A percentile compares a stretch with the other conserved stretches of the same genome.
These are phyloP conservation scores for Wickerhamiella galacta DNA, from an alignment of 805 yeast genomes.

Conservation along the genomic window DNA sequence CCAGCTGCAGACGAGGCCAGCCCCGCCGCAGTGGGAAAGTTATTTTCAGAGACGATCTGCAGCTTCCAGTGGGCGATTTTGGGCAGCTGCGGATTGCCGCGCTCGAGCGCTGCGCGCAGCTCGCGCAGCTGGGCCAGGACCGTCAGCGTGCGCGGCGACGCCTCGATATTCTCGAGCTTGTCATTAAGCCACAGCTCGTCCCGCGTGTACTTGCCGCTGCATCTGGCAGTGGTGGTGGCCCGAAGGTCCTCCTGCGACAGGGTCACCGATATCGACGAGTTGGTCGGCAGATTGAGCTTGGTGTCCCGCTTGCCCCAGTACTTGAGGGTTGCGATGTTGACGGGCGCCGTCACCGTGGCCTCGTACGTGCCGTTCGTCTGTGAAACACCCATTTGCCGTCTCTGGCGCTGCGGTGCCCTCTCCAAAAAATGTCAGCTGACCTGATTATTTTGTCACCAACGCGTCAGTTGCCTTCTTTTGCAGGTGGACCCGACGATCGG, in stretches of 20 bases:
- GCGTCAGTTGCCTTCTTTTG: no score
- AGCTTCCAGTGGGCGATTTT: slow-evolving; percentile 34
- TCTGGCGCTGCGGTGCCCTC: no score
- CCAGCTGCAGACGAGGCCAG: slow-evolving; percentile 98
- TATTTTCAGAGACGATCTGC: slow-evolving; percentile 80
- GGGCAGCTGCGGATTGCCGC: slow-evolving; percentile 36
- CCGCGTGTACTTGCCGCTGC: slow-evolving; percentile 35
- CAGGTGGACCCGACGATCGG: no score
- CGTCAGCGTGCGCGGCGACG: slow-evolving; percentile 34
- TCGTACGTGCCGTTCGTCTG: no score
- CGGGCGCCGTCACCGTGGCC: slow-evolving; percentile 91
- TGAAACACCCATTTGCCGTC: no score
- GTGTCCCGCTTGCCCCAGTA: slow-evolving; percentile 98
- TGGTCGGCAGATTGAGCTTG: slow-evolving; percentile 79
- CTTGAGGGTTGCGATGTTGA: slow-evolving; percentile 92
- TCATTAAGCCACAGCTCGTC: slow-evolving; percentile 83
- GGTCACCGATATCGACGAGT: slow-evolving; percentile 90
- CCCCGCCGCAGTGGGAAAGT: slow-evolving; percentile 99
- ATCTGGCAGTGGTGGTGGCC: slow-evolving; percentile 79
- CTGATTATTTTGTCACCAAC: no score
- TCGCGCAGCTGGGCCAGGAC: slow-evolving; percentile 61
- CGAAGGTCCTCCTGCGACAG: slow-evolving; percentile 79
- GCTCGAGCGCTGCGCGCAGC: slow-evolving; percentile 48
- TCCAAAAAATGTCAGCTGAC: no score
- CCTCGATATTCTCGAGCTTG: slow-evolving; percentile 50